Evolutionary conservation across 805 yeast species (phyloP), one percentile per base, ranked within the genome.

Genomic region (Wickerhamiella galacta): DNA sequence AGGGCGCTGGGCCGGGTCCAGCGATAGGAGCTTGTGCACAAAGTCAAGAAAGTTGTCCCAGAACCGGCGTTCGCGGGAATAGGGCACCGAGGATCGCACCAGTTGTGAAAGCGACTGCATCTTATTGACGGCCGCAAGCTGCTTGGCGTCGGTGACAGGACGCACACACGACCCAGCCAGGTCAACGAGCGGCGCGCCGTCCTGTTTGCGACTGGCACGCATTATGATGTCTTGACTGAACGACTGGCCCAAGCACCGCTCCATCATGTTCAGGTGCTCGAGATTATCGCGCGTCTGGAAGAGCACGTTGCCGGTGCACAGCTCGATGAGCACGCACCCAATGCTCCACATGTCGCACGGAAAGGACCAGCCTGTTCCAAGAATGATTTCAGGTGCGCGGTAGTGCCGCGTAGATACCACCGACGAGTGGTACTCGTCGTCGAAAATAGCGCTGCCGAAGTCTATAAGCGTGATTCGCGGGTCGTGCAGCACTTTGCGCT

Each of bases 301-400:
- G 16, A 90, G 58, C 1, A 95, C 94, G 48, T 82, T 93, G 18
- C 99, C 99, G 14, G 92, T 81, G 24, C 80, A 74, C 31, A 90
- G 57, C 56, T 90, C 99, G 7, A 82, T 85, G 22, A 90, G 57
- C 11, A 90, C 81, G 53, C 96, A 87, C 1, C 95, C 99, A 28
- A 90, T 64, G 1, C 94, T 80, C 99, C 99, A 90, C 59, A 87
- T 61, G 53, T 90, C 99, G 53, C 96, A 87, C 1, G 95, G 93
- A 46, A 68, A 83, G 6, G 94, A 78, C 96, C 98, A 90, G 14
- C 95, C 95, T n/a, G 70, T 65, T 2, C 95, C 95, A 20, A 90
- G 57, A 1, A 87, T 82, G 41, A 90, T 83, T 52, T 90, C 98
- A 0, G 98, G 98, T 0, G 98, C 98, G 34, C 98, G 62, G 54